Evolutionary conservation across 176 grass and related monocot genomes (phyloP), one percentile per base, ranked within the genome.

Genomic region (Eleusine coracana): DNA sequence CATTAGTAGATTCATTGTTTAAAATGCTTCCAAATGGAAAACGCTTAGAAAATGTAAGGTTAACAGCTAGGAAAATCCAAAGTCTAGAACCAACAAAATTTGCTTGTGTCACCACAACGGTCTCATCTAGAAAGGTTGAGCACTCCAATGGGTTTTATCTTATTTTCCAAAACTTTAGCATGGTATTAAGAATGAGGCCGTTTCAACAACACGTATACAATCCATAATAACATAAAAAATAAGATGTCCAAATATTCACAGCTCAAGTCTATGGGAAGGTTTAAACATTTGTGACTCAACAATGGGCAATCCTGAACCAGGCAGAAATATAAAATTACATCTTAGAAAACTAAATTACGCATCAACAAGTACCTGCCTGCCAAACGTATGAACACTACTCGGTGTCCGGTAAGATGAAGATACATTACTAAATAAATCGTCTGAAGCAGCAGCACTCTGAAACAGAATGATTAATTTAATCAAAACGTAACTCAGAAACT

Each of bases 281-380:
- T 27, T 62, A 10, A 62, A 13, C 59, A 62, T 63, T 29, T 74
- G 46, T 12, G 66, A 23, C 27, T 66, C 60, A 36, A 74, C 21
- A 58, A 1, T 45, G 46, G 7, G 37, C 21, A 74, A 21, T 44
- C 36, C 37, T 59, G 12, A 74, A 68, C 3, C 37, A 58, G 27
- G 48, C 54, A 37, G 17, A 27, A 66, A 81, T 41, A 81, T 36
- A 75, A 76, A 84, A 58, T 49, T 28, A 80, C 29, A 68, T 68
- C 25, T 18, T 75, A 68, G 11, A 46, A 79, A 84, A 71, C 6
- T 34, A 56, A 45, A 80, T 77, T 65, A 38, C 82, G 70, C 52
- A 75, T 76, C 15, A 80, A 54, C 52, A 29, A 71, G 70, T 90
- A 90, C 89, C 89, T 87, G 84, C 75, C 84, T 90, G 80, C 80